Percentiles rank a stretch among this genome's conserved stretches.
Evolutionary conservation across 805 yeast genomes (phyloP).

Genomic region (Metschnikowia hibisci): DNA sequence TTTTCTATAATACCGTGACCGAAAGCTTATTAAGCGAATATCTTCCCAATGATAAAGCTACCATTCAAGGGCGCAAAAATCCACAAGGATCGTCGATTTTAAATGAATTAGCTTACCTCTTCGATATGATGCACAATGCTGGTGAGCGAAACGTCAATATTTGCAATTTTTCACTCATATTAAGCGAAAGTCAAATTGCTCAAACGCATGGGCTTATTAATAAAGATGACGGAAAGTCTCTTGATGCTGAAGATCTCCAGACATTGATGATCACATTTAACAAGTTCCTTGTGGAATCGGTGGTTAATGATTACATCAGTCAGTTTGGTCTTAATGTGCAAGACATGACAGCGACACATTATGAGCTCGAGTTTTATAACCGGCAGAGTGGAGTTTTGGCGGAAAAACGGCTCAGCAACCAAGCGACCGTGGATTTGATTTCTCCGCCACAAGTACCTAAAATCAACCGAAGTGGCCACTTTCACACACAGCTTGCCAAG

Average conservation of each 20-base stretch:
- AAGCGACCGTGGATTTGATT: conserved; percentile 42
- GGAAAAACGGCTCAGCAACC: conserved; percentile 31
- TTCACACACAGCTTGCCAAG: conserved; percentile 13
- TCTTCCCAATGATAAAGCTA: conserved; percentile 39
- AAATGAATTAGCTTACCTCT: conserved; percentile 82
- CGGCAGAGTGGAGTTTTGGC: conserved; percentile 37
- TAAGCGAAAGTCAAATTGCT: conserved; percentile 43
- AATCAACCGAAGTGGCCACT: conserved; percentile 1
- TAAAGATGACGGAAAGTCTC: conserved; percentile 42
- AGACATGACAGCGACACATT: conserved; percentile 39
- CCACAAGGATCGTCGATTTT: conserved; percentile 52
- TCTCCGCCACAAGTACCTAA: conserved; percentile 30
- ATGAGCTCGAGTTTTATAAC: conserved; percentile 38
- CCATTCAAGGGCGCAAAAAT: conserved; percentile 25
- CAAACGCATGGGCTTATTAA: conserved; percentile 49
- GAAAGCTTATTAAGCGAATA: conserved; percentile 47
- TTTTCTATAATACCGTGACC: conserved; percentile 62
- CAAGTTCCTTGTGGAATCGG: conserved; percentile 51
- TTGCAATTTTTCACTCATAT: conserved; percentile 59
- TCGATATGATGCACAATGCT: conserved; percentile 87
- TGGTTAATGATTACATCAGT: conserved; percentile 47
- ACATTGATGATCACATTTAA: conserved; percentile 51
- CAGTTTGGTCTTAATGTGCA: conserved; percentile 24
- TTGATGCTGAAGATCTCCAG: conserved; percentile 44
- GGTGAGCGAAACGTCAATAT: conserved; percentile 69